phyloP scores from a whole-genome alignment of 371 early-diverging fungal genomes.

The Batkoa obscura region DNA sequence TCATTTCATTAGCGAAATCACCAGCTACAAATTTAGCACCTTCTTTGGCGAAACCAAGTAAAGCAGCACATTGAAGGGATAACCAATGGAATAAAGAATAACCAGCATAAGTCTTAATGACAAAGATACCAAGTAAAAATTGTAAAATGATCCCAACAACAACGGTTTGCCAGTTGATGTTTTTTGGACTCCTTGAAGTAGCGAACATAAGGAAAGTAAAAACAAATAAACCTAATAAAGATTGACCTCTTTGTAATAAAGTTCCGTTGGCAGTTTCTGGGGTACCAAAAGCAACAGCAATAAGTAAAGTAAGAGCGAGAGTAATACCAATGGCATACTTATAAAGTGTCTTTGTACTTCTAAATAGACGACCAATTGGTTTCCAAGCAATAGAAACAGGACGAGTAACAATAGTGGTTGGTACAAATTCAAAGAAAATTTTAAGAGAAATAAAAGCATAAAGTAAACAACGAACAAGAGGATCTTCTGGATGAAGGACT shows the following conservation, averaged over 20 bases:
- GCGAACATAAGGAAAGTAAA: conserved; percentile 26
- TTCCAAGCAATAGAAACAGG: conserved; percentile 17
- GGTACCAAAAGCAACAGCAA: conserved; percentile 35
- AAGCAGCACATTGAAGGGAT: conserved; percentile 36
- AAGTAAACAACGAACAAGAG: conserved; percentile 21
- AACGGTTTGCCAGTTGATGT: conserved; percentile 59
- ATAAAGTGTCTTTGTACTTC: conserved; percentile 9
- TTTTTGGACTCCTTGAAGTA: conserved; percentile 36
- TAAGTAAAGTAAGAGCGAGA: conserved; percentile 16
- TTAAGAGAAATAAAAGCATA: conserved; percentile 37
- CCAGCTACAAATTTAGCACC: conserved; percentile 57
- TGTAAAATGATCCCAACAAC: conserved; percentile 52
- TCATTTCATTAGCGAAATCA: conserved; percentile 13
- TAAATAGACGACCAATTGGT: conserved; percentile 7
- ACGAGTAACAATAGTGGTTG: conserved; percentile 17
- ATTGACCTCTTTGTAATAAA: conserved; percentile 48
- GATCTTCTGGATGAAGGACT: conserved; percentile 18
- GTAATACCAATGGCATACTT: conserved; percentile 14
- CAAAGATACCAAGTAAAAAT: conserved; percentile 59
- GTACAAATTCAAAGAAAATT: conserved; percentile 27
- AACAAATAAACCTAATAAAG: conserved; percentile 48
- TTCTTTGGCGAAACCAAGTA: conserved; percentile 38
- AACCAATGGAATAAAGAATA: conserved; percentile 55
- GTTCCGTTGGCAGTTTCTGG: conserved; percentile 31
- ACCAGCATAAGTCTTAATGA: conserved; percentile 53